Conservation (phyloP, 495 filamentous ascomycete species). For the Aspergillus ellipticus region DNA sequence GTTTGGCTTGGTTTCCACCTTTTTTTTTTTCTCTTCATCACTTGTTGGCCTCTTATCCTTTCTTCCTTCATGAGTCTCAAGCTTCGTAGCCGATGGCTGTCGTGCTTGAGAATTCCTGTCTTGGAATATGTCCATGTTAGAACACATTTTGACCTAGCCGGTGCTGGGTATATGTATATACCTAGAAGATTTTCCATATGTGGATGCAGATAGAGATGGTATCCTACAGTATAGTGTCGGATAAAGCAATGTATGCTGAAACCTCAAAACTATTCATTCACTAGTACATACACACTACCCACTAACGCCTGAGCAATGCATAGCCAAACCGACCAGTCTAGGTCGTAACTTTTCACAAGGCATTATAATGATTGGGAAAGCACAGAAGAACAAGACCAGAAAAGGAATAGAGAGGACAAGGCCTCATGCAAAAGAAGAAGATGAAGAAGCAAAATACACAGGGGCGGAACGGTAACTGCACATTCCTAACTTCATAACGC, state of each 20-base stretch:
- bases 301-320: conserved; percentile 20
- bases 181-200: neutral
- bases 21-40: neutral
- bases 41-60: neutral
- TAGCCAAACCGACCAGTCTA: conserved; percentile 3
- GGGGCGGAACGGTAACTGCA: neutral
- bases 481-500: neutral
- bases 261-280: neutral
- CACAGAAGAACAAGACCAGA: neutral
- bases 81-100: too few relatives aligned
- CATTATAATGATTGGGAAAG: neutral
- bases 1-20: neutral
- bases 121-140: neutral
- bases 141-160: neutral
- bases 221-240: neutral
- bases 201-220: neutral
- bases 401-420: neutral
- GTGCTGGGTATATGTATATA: conserved; percentile 6
- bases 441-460: neutral
- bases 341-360: conserved; percentile 8
- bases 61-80: neutral
- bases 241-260: neutral
- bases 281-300: conserved; percentile 1
- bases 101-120: neutral
- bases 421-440: too few relatives aligned